phyloP scores from a whole-genome alignment of 2,329 filamentous ascomycete genomes.

The Dactylellina drechsleri region DNA sequence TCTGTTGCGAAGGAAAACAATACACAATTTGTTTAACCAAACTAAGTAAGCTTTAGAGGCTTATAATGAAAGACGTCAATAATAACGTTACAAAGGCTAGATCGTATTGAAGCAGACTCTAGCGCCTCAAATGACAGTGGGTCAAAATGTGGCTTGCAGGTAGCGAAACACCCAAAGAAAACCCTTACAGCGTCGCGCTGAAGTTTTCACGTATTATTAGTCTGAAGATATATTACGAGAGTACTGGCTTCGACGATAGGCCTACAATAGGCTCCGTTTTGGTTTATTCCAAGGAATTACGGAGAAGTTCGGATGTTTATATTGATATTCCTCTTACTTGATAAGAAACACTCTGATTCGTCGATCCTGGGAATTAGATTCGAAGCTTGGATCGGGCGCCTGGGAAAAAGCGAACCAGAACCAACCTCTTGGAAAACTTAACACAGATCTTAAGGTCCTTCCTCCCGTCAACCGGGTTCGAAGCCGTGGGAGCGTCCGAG shows the following conservation, averaged over 20 bases:
- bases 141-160: constrained; percentile 48
- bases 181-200: not conserved
- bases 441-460: constrained; percentile 10
- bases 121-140: constrained; percentile 3
- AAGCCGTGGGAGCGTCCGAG: constrained; percentile 15
- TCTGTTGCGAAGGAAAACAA: too few species aligned
- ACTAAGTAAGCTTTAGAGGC: too few species aligned
- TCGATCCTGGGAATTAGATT: not conserved
- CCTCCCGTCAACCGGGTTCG: constrained; percentile 35
- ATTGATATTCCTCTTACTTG: constrained; percentile 15
- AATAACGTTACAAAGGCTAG: constrained; percentile 2
- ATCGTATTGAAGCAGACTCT: constrained; percentile 1
- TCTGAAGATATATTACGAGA: too few species aligned
- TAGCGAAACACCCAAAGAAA: constrained; percentile 14
- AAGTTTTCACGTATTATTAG: too few species aligned
- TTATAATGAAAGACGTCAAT: too few species aligned
- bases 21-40: too few species aligned
- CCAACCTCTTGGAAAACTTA: constrained; percentile 35
- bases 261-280: not conserved
- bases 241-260: too few species aligned
- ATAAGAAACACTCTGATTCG: constrained; percentile 10
- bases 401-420: constrained; percentile 15
- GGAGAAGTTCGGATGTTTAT: constrained; percentile 31
- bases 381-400: constrained; percentile 25
- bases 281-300: constrained; percentile 30